Conservation (phyloP, 2,329 filamentous ascomycete genomes). For the Hypoxylon sp. region DNA sequence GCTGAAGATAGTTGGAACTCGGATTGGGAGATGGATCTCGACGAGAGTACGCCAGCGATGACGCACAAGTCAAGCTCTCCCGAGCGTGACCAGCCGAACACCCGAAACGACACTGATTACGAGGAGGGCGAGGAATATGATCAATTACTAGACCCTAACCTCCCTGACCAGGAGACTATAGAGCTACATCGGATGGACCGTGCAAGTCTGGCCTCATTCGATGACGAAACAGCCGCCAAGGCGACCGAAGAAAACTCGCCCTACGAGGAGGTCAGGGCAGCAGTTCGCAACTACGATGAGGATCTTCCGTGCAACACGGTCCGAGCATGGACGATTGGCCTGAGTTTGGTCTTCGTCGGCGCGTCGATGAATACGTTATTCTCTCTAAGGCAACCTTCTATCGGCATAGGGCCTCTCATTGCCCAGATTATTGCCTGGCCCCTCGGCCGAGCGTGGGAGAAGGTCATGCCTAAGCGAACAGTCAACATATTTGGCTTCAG, state of each 20-base stretch:
- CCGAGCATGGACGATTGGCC: constrained; percentile 69
- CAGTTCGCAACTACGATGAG: constrained; percentile 70
- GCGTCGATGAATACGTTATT: constrained; percentile 70
- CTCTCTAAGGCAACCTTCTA: constrained; percentile 67
- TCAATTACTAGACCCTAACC: constrained; percentile 63
- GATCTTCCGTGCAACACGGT: constrained; percentile 72
- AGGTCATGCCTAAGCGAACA: constrained; percentile 57
- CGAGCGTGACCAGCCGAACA: constrained; percentile 44
- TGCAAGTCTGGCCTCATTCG: constrained; percentile 35
- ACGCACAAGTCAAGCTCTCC: constrained; percentile 27
- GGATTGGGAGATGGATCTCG: constrained; percentile 41
- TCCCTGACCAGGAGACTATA: constrained; percentile 54
- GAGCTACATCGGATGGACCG: constrained; percentile 40
- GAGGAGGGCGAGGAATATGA: constrained; percentile 62
- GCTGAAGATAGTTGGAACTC: constrained; percentile 40
- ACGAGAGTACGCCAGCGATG: constrained; percentile 45
- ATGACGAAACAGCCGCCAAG: constrained; percentile 45
- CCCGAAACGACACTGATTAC: constrained; percentile 48
- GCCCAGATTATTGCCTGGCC: constrained; percentile 72
- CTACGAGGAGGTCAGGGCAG: constrained; percentile 71
- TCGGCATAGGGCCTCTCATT: constrained; percentile 66
- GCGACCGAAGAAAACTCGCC: constrained; percentile 64
- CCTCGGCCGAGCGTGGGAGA: constrained; percentile 67
- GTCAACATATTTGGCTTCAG: constrained; percentile 61
- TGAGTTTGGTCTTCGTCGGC: constrained; percentile 63